These are phyloP conservation scores for Exophiala aquamarina DNA, from an alignment of 2,329 filamentous ascomycete genomes.

Conservation along the genomic window DNA sequence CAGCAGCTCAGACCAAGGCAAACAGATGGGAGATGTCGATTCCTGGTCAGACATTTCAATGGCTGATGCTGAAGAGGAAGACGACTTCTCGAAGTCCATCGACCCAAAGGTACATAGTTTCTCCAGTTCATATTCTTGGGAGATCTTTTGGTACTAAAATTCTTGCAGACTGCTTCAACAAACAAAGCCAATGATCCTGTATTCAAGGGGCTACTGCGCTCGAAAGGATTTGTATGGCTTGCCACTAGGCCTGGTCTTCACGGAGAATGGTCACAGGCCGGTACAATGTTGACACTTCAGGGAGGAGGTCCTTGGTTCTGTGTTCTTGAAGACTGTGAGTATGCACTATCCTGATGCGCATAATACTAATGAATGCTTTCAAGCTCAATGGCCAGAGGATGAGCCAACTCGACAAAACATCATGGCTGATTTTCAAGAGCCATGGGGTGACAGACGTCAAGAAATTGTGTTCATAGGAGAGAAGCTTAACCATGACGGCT, in stretches of 20 bases:
- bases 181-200: conserved; percentile 41
- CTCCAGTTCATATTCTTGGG: not conserved
- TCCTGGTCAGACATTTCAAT: conserved; percentile 5
- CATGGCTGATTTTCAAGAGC: conserved; percentile 49
- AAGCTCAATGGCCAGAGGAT: conserved; percentile 54
- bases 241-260: conserved; percentile 42
- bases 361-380: not conserved
- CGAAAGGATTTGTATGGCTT: conserved; percentile 48
- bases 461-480: conserved; percentile 75
- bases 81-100: conserved; percentile 19
- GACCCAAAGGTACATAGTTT: conserved; percentile 13
- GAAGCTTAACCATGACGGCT: conserved; percentile 52
- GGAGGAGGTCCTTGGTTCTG: conserved; percentile 53
- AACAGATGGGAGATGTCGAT: conserved; percentile 1
- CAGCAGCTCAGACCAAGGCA: not conserved
- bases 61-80: conserved; percentile 9
- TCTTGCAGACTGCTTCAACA: conserved; percentile 7
- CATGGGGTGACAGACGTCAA: conserved; percentile 69
- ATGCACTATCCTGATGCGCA: not conserved
- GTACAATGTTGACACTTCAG: conserved; percentile 44
- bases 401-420: conserved; percentile 50
- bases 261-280: conserved; percentile 48
- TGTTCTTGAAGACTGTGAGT: conserved; percentile 18
- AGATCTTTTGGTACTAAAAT: not conserved
- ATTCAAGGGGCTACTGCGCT: conserved; percentile 41